These are phyloP conservation scores for Leccinum longicurvipes DNA, from an alignment of 768 basidiomycete species.

Conservation along the genomic window DNA sequence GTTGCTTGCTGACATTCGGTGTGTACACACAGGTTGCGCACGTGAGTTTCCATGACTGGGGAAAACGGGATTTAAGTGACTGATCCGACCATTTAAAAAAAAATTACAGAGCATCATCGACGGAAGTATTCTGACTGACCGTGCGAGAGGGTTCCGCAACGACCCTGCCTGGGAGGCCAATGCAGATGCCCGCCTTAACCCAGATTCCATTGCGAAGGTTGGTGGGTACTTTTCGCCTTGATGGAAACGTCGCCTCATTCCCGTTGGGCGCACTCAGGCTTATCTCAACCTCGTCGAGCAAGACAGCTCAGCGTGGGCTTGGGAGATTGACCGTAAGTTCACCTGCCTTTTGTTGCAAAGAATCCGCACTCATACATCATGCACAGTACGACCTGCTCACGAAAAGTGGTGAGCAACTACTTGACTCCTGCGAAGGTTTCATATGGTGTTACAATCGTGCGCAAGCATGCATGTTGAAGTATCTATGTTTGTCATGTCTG, in stretches of 20 bases:
- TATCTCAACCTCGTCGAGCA: constrained; percentile 67
- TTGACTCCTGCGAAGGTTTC: neutral
- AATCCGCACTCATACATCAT: neutral
- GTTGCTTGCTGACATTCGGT: neutral
- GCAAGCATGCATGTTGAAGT: neutral
- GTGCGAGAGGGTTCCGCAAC: constrained; percentile 27
- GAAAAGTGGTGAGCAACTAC: constrained; percentile 43
- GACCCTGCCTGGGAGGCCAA: constrained; percentile 43
- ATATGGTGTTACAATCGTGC: neutral
- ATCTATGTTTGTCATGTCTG: neutral
- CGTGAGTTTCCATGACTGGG: constrained; percentile 38
- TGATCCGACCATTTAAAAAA: too few species aligned
- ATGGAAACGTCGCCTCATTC: neutral
- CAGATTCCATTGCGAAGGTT: constrained; percentile 70
- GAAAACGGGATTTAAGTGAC: neutral
- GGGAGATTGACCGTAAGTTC: constrained; percentile 73
- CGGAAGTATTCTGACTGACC: constrained; percentile 48
- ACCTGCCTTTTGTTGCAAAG: neutral
- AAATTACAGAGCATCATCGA: constrained; percentile 62
- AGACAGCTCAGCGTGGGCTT: constrained; percentile 71
- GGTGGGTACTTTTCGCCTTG: constrained; percentile 12
- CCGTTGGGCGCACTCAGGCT: constrained; percentile 37
- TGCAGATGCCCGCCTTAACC: constrained; percentile 47
- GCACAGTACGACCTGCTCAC: constrained; percentile 48
- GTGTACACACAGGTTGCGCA: constrained; percentile 51